phyloP scores from a whole-genome alignment of 805 yeast species.

The Dipodascopsis tothii region DNA sequence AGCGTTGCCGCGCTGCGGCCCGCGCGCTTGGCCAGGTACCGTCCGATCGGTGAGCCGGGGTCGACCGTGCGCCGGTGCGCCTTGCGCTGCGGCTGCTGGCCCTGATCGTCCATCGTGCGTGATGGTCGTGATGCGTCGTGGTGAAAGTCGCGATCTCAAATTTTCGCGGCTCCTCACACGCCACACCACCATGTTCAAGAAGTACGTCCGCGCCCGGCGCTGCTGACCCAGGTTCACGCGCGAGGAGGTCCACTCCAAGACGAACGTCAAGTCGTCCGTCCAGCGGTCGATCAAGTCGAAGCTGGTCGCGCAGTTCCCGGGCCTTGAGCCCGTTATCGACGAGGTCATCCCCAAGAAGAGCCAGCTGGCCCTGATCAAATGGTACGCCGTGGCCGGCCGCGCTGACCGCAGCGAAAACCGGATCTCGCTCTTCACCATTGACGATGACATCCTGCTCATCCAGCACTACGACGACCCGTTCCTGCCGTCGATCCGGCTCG shows the following conservation, averaged over 20 bases:
- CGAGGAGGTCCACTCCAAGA: constrained; percentile 82
- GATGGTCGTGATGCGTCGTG: not conserved
- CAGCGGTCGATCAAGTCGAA: constrained; percentile 79
- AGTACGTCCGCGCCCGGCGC: constrained; percentile 4
- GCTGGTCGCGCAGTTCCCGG: constrained; percentile 64
- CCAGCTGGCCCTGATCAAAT: constrained; percentile 69
- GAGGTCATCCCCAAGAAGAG: constrained; percentile 82
- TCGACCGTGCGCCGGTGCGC: not conserved
- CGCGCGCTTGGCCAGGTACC: not conserved
- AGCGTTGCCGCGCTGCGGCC: not conserved
- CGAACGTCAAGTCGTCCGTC: constrained; percentile 89
- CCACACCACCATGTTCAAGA: constrained; percentile 9
- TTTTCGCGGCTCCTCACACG: not conserved
- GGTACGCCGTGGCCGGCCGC: constrained; percentile 30
- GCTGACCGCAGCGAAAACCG: constrained; percentile 52
- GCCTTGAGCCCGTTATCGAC: constrained; percentile 69
- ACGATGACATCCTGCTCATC: constrained; percentile 64
- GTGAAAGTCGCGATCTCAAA: not conserved
- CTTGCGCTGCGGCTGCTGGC: not conserved
- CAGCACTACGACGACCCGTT: constrained; percentile 75
- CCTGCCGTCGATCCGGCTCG: constrained; percentile 65
- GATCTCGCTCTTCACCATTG: constrained; percentile 63
- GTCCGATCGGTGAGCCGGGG: not conserved
- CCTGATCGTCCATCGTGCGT: not conserved
- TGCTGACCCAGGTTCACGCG: constrained; percentile 50